These are phyloP conservation scores for Spatholobus suberectus DNA, from an alignment of 306 rosid genomes.

Conservation along the genomic window DNA sequence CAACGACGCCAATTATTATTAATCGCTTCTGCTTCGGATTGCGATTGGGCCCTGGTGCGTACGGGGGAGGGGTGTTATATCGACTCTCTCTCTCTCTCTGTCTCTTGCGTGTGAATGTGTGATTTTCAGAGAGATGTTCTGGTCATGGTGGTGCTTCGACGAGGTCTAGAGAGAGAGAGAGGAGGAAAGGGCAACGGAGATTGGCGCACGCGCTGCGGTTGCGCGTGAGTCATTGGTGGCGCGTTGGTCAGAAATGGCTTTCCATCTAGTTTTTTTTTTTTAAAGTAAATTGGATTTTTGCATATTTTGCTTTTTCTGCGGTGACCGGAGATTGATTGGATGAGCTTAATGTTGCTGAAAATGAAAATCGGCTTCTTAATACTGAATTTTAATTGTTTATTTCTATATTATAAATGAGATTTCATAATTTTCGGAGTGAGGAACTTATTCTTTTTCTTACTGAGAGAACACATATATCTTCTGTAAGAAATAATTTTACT, in stretches of 20 bases:
- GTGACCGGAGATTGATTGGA: too few species aligned
- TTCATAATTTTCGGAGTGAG: too few species aligned
- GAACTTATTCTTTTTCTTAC: too few species aligned
- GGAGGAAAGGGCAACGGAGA: not conserved
- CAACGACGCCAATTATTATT: too few species aligned
- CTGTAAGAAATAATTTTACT: too few species aligned
- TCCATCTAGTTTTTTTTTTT: not conserved
- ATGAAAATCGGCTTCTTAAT: too few species aligned
- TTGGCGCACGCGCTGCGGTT: slow-evolving; percentile 28
- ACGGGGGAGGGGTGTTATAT: not conserved
- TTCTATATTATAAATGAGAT: too few species aligned
- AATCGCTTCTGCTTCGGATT: not conserved
- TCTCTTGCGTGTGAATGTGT: not conserved
- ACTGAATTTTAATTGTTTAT: too few species aligned
- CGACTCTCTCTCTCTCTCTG: slow-evolving; percentile 27
- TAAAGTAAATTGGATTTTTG: too few species aligned
- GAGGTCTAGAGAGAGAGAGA: slow-evolving; percentile 48
- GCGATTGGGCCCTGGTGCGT: slow-evolving; percentile 35
- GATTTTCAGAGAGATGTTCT: slow-evolving; percentile 48
- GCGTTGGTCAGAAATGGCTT: not conserved
- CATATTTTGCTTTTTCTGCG: not conserved
- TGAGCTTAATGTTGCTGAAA: too few species aligned
- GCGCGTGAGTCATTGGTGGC: slow-evolving; percentile 10
- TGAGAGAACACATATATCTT: too few species aligned
- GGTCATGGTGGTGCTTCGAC: slow-evolving; percentile 47